Evolutionary conservation across 2,329 filamentous ascomycete species (phyloP).

Genomic region (Claviceps sp.): DNA sequence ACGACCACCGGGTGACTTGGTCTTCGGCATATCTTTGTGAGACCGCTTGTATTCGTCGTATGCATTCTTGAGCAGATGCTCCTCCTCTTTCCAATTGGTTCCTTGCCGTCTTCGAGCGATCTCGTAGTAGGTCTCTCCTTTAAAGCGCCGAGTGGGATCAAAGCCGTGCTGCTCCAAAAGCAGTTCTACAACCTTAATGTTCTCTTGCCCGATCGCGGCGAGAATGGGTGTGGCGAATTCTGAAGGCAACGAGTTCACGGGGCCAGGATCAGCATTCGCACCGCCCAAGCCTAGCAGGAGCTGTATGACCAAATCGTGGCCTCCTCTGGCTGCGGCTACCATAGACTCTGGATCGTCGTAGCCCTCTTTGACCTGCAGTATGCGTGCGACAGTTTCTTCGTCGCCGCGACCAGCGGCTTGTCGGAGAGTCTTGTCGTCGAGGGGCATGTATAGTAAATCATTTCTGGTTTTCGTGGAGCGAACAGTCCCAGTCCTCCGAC

Average conservation of each 20-base stretch:
- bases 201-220: conserved; percentile 80
- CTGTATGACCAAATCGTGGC: conserved; percentile 77
- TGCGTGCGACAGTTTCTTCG: conserved; percentile 45
- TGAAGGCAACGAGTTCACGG: conserved; percentile 42
- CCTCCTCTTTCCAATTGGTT: conserved; percentile 82
- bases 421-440: conserved; percentile 47
- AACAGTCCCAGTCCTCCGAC: conserved; percentile 39
- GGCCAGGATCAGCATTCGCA: conserved; percentile 54
- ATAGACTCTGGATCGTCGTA: conserved; percentile 71
- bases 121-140: conserved; percentile 74
- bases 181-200: conserved; percentile 71
- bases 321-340: conserved; percentile 81
- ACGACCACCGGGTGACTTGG: conserved; percentile 33
- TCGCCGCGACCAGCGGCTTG: conserved; percentile 48
- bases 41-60: conserved; percentile 51
- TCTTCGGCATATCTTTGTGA: conserved; percentile 34
- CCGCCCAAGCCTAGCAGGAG: conserved; percentile 57
- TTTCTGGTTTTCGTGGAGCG: conserved; percentile 53
- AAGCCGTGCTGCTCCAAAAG: conserved; percentile 66
- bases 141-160: conserved; percentile 65
- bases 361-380: conserved; percentile 46
- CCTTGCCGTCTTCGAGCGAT: conserved; percentile 72
- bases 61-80: conserved; percentile 62
- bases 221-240: conserved; percentile 87
- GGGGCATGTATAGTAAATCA: conserved; percentile 47